Percentiles rank a stretch among this genome's conserved stretches.
phyloP scores from a whole-genome alignment of 106 monocot genomes.

The Ottelia alismoides region DNA sequence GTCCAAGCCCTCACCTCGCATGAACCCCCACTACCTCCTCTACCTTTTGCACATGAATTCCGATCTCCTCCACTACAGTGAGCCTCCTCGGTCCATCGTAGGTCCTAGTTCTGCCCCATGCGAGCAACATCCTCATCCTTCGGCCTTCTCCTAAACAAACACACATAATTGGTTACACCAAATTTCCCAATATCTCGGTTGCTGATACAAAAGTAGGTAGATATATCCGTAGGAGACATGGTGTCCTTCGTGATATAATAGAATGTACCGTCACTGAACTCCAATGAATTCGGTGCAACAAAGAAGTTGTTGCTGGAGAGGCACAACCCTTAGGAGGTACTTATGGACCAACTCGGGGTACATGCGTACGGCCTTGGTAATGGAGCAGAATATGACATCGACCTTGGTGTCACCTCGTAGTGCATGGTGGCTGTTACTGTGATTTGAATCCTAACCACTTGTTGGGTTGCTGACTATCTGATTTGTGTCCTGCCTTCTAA shows the following conservation, averaged over 20 bases:
- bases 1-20: too few relatives aligned
- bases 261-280: constrained; percentile 81
- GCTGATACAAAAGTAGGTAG: constrained; percentile 80
- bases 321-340: constrained; percentile 60
- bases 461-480: too few relatives aligned
- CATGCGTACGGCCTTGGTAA: constrained; percentile 60
- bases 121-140: too few relatives aligned
- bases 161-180: too few relatives aligned
- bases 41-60: too few relatives aligned
- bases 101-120: too few relatives aligned
- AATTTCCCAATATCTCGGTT: constrained; percentile 67
- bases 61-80: constrained; percentile 58
- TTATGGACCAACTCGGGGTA: constrained; percentile 53
- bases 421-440: constrained; percentile 79
- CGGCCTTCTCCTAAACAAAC: too few relatives aligned
- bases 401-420: constrained; percentile 36
- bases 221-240: constrained; percentile 78
- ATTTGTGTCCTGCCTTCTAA: too few relatives aligned
- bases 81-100: too few relatives aligned
- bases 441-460: too few relatives aligned
- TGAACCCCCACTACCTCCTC: too few relatives aligned
- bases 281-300: constrained; percentile 70
- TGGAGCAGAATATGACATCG: constrained; percentile 84
- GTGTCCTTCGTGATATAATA: constrained; percentile 82
- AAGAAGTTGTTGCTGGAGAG: constrained; percentile 59